Conservation (phyloP, 306 rosid genomes). For the Acmispon strigosus region DNA sequence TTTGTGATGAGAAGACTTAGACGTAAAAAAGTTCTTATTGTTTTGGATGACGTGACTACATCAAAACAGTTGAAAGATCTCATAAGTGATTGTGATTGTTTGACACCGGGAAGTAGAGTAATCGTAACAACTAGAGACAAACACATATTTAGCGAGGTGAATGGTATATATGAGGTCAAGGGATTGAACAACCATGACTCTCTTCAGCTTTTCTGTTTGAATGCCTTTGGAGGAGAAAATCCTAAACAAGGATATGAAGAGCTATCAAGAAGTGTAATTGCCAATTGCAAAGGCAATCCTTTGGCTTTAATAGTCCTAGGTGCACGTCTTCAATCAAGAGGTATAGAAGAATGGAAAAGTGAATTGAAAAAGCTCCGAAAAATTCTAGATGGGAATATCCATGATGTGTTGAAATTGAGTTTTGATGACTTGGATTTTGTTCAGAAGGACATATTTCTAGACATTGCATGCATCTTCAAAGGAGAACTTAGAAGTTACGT, state of each 20-base stretch:
- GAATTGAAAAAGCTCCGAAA: too few species aligned
- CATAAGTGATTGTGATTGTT: not conserved
- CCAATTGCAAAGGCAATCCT: too few species aligned
- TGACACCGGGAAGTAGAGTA: not conserved
- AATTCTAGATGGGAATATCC: too few species aligned
- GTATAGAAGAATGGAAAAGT: too few species aligned
- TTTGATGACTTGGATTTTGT: too few species aligned
- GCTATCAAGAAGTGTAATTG: not conserved
- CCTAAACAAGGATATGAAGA: constrained; percentile 3
- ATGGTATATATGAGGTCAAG: not conserved
- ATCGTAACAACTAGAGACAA: constrained; percentile 14
- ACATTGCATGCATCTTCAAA: constrained; percentile 7
- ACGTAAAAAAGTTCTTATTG: not conserved
- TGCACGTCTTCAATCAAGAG: too few species aligned
- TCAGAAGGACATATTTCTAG: not conserved
- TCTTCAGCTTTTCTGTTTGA: constrained; percentile 19
- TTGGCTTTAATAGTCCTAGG: too few species aligned
- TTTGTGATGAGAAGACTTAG: not conserved
- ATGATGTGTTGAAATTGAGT: too few species aligned
- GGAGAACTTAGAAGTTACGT: not conserved
- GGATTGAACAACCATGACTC: constrained; percentile 11
- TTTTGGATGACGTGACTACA: constrained; percentile 18
- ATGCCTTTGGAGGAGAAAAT: constrained; percentile 3
- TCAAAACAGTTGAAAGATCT: not conserved
- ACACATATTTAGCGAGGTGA: not conserved